Base-by-base conservation (phyloP, 805 yeast species). In the Henningerozyma blattae region DNA sequence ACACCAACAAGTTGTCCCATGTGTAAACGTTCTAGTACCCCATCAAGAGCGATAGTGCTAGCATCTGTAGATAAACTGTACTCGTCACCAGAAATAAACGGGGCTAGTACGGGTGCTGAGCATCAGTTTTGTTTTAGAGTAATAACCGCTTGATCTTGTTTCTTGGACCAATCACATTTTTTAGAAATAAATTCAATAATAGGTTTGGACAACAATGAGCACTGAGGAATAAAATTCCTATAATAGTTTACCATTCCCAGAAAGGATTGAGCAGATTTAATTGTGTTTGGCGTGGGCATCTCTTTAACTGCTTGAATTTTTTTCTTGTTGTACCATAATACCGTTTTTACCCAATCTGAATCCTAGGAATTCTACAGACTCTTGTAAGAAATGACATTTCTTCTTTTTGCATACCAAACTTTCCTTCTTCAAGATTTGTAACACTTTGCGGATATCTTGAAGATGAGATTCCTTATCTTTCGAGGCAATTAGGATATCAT, bases 161-260 rank as follows among this genome's bases (percentile, higher is more conserved):
- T 12, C 8, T 17, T 14, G 3, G 34, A 24, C 39, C 42, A 35
- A 9, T 18, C 22, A 3, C 25, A 30, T 12, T 33, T 27, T 7
- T 17, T 15, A 8, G 27, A 7, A 5, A 33, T 28, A 22, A 37
- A 40, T 2, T 34, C 24, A 16, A 32, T 33, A 3, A 44, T 34
- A 4, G 43, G 46, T 12, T 22, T 15, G 1, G 43, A 30, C 9
- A 34, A 28, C 9, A 22, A 19, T 2, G 40, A 35, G 28, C 45
- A 45, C n/a, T 31, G 15, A 3, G 38, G 38, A 18, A 45, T 43
- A 30, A 43, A 45, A 4, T 31, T 31, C 24, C 42, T 26, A 19
- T 42, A 43, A 29, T 38, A 45, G 27, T 40, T 40, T 10, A 40
- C 33, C 36, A 42, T 33, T 10, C 41, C 46, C 22, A 39, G 24